Evolutionary conservation across 2,329 filamentous ascomycete species (phyloP), one percentile per base, ranked within the genome.

Genomic region (Ophiobolus disseminans): DNA sequence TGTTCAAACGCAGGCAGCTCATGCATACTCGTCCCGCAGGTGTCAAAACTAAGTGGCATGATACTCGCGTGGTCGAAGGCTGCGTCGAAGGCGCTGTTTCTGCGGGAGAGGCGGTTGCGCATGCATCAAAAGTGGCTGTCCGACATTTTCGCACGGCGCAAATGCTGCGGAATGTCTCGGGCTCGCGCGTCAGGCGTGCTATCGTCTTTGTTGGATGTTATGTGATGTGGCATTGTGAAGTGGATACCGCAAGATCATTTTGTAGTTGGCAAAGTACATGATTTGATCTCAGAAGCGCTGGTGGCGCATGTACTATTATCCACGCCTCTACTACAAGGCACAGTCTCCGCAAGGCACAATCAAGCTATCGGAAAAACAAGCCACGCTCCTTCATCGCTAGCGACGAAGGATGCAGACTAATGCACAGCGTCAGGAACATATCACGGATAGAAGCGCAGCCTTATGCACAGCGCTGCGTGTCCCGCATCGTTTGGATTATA

Each of bases 31-130:
- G 21, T 16, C 35, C 20, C 20, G 35, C 20, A 6, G 4, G 42
- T 38, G 42, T 32, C 42, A 46, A 61, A 61, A 61, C 58, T 54
- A 43, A 48, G 42, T 57, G 55, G 55, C 40, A 55, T 59, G 58
- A 61, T 56, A 43, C 53, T 59, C 53, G 53, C 58, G 50, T 61
- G 53, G 41, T 41, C 30, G 30, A 32, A 32, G 9, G 30, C 3
- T n/a, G 10, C 10, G 30, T 31, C 16, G 19, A 31, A 16, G 23
- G 19, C 13, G 13, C 34, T n/a, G 26, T 41, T 41, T 41, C 19
- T 37, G 28, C 30, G n/a, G 30, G 30, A 32, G 16, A 14, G 30
- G n/a, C 9, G 30, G 30, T 14, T n/a, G 30, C 10, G n/a, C 30
- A 38, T 23, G 35, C 20, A 17, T 11, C 6, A n/a, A 9, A 14